phyloP scores from a whole-genome alignment of 495 filamentous ascomycete genomes.

The Aspergillus leporis region DNA sequence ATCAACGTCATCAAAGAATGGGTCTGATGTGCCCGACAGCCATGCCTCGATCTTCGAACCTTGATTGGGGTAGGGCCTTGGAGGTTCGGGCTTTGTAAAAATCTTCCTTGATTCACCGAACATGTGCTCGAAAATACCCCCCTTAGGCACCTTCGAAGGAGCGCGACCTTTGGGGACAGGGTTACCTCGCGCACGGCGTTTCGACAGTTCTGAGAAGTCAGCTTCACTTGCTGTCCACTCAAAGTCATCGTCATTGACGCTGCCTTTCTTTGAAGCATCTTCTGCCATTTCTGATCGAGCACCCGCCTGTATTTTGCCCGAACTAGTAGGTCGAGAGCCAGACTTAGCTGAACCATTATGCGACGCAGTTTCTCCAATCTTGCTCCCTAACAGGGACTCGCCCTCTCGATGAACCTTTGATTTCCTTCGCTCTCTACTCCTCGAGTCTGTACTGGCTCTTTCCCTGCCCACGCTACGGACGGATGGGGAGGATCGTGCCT shows the following conservation, averaged over 20 bases:
- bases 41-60: slow-evolving; percentile 71
- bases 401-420: slow-evolving; percentile 22
- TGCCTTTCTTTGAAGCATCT: slow-evolving; percentile 26
- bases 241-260: slow-evolving; percentile 33
- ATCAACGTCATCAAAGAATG: slow-evolving; percentile 59
- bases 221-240: slow-evolving; percentile 47
- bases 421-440: slow-evolving; percentile 21
- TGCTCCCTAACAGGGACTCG: slow-evolving; percentile 21
- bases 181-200: slow-evolving; percentile 36
- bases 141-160: slow-evolving; percentile 41
- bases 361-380: slow-evolving; percentile 17
- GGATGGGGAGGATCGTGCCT: slow-evolving; percentile 15
- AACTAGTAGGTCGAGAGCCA: slow-evolving; percentile 16
- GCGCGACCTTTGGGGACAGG: slow-evolving; percentile 14
- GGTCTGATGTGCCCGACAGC: slow-evolving; percentile 71
- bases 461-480: slow-evolving; percentile 16
- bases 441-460: slow-evolving; percentile 15
- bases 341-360: slow-evolving; percentile 17
- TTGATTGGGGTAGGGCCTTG: slow-evolving; percentile 41
- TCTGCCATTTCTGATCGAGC: slow-evolving; percentile 28
- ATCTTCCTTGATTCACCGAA: slow-evolving; percentile 52
- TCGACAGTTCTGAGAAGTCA: slow-evolving; percentile 47
- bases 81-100: slow-evolving; percentile 55
- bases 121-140: slow-evolving; percentile 51
- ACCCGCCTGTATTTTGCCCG: slow-evolving; percentile 17